Conservation (phyloP, 2,329 filamentous ascomycete genomes). For the Verticillium zaregamsianum region DNA sequence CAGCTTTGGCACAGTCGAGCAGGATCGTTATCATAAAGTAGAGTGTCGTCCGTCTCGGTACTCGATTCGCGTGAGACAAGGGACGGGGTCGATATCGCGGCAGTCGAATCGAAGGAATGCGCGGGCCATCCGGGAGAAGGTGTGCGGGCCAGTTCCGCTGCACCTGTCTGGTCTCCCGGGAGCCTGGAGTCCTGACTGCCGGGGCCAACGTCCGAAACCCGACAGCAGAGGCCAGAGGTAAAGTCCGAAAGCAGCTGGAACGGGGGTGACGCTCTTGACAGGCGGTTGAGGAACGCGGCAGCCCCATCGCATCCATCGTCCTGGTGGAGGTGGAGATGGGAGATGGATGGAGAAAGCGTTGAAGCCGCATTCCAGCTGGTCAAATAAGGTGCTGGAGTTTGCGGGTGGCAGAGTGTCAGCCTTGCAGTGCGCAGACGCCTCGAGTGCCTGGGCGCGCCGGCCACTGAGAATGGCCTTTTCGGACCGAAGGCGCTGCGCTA, state of each 20-base stretch:
- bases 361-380: background rate
- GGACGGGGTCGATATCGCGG: background rate
- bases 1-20: background rate
- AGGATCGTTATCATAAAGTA: background rate
- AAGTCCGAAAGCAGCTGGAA: background rate
- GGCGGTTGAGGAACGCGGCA: background rate
- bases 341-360: background rate
- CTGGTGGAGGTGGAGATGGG: background rate
- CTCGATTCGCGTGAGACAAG: background rate
- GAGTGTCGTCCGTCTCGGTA: background rate
- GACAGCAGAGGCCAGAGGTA: background rate
- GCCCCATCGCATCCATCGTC: background rate
- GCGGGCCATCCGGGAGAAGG: background rate
- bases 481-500: conserved; percentile 11
- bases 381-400: background rate
- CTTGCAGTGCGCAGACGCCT: background rate
- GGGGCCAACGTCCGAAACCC: background rate
- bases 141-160: background rate
- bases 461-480: conserved; percentile 9
- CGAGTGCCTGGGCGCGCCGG: background rate
- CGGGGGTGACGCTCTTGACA: background rate
- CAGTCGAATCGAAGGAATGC: background rate
- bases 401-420: background rate
- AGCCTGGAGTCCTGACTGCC: background rate
- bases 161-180: background rate